These are phyloP conservation scores for Pseudogymnoascus sp. DNA, from an alignment of 2,329 filamentous ascomycete species.

Conservation along the genomic window DNA sequence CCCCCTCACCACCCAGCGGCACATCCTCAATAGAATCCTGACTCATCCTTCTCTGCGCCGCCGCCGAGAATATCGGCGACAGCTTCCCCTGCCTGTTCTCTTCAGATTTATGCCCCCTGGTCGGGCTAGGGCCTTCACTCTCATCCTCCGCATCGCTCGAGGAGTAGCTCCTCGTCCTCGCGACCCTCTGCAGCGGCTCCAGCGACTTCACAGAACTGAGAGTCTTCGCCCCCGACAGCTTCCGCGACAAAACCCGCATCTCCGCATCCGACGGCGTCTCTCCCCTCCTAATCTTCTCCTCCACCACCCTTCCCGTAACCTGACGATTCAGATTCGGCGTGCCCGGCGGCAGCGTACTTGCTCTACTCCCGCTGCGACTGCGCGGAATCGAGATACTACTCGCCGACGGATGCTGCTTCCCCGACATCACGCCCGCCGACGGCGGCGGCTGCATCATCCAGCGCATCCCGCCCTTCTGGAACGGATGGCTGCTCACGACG, in stretches of 20 bases:
- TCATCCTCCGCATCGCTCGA: neutral
- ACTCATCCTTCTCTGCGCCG: neutral
- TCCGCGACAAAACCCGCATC: conserved; percentile 5
- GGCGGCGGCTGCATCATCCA: conserved; percentile 95
- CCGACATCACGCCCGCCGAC: conserved; percentile 83
- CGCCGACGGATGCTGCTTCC: conserved; percentile 63
- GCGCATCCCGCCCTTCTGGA: conserved; percentile 59
- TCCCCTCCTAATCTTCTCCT: conserved; percentile 23
- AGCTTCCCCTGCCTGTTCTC: neutral
- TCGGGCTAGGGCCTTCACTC: neutral
- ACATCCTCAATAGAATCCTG: conserved; percentile 4
- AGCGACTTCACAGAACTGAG: neutral
- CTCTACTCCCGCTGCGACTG: conserved; percentile 27
- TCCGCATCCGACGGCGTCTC: conserved; percentile 22
- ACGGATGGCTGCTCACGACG: conserved; percentile 67
- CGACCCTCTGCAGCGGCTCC: neutral
- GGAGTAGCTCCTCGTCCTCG: neutral
- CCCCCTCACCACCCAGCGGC: neutral
- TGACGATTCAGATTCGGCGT: conserved; percentile 19
- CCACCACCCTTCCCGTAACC: conserved; percentile 23
- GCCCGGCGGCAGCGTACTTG: conserved; percentile 14
- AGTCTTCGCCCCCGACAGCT: neutral
- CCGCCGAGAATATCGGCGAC: neutral
- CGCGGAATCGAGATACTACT: conserved; percentile 48
- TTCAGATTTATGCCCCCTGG: neutral